Evolutionary conservation across 305 asterid species (phyloP), one percentile per base, ranked within the genome.

Genomic region (Solanum hybrid): DNA sequence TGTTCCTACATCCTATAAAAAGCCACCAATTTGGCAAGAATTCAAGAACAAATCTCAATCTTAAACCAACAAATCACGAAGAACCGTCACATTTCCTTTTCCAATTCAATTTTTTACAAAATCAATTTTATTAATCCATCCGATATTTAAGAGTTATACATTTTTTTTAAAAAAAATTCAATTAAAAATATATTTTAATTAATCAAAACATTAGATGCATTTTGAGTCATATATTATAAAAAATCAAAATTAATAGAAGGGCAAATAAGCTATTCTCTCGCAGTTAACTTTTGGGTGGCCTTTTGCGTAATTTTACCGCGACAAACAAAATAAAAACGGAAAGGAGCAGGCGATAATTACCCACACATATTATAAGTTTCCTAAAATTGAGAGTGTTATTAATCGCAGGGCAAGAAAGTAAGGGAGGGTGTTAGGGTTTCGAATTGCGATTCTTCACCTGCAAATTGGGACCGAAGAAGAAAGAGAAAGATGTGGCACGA

Each of bases 401-500:
- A 37, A 38, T 79, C 85, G 22, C 73, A 29, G 27, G 71, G 87
- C 20, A 42, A 3, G 26, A 29, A 42, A 81, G 66, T 78, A 2
- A 20, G 29, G 51, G 7, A 20, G 17, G 31, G 32, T 5, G 79
- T 82, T 91, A 91, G 92, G 92, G 92, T 91, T 91, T 37, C 32
- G 46, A 12, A 37, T 88, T 51, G 20, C 20, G 7, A 77, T 46
- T 82, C 69, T 40, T 79, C 86, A 26, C 71, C 72, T 42, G 87
- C 29, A 31, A 56, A 31, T 84, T 31, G 22, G 27, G 75, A 17
- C 71, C 10, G 81, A 32, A 31, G 32, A 37, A 36, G 88, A 90
- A 17, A 56, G 5, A 84, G 32, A 38, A 89, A 88, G 71, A 97
- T 97, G 99, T 97, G 99, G 99, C 99, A 97, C 88, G 99, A 97